These are phyloP conservation scores for Phaeosphaeria sp. DNA, from an alignment of 2,329 filamentous ascomycete species.

Conservation along the genomic window DNA sequence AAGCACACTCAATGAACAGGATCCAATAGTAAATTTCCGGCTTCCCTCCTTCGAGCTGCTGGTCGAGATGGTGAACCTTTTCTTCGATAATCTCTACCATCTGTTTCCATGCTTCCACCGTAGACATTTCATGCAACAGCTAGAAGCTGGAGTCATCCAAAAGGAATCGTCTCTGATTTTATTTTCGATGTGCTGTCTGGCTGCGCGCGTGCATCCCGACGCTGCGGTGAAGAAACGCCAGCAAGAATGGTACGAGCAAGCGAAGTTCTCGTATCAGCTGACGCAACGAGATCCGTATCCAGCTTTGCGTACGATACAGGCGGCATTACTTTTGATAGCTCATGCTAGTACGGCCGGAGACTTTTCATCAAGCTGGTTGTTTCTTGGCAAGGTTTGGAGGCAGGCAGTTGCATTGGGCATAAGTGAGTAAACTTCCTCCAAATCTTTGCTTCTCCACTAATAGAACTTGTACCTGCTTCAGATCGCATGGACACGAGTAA, in stretches of 20 bases:
- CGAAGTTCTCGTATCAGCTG: conserved; percentile 36
- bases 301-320: conserved; percentile 34
- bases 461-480: neutral
- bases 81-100: conserved; percentile 32
- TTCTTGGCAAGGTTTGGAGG: conserved; percentile 43
- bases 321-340: conserved; percentile 29
- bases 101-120: conserved; percentile 40
- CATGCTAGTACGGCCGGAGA: conserved; percentile 35
- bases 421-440: conserved; percentile 1
- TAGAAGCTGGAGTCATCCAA: conserved; percentile 22
- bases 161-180: conserved; percentile 29
- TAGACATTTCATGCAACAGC: conserved; percentile 18
- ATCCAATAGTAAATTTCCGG: conserved; percentile 10
- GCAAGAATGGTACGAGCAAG: conserved; percentile 37
- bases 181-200: conserved; percentile 36
- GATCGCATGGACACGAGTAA: conserved; percentile 32
- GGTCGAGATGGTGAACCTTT: conserved; percentile 30
- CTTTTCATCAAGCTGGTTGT: conserved; percentile 37
- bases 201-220: conserved; percentile 32
- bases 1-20: conserved; percentile 1
- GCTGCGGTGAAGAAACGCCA: conserved; percentile 20
- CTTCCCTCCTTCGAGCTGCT: conserved; percentile 25
- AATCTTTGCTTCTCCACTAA: neutral
- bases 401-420: conserved; percentile 36
- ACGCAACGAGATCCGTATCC: conserved; percentile 24